Evolutionary conservation across 352 stramenopile genomes (phyloP), one percentile per base, ranked within the genome.

Genomic region (Paralagenidium karlingii): DNA sequence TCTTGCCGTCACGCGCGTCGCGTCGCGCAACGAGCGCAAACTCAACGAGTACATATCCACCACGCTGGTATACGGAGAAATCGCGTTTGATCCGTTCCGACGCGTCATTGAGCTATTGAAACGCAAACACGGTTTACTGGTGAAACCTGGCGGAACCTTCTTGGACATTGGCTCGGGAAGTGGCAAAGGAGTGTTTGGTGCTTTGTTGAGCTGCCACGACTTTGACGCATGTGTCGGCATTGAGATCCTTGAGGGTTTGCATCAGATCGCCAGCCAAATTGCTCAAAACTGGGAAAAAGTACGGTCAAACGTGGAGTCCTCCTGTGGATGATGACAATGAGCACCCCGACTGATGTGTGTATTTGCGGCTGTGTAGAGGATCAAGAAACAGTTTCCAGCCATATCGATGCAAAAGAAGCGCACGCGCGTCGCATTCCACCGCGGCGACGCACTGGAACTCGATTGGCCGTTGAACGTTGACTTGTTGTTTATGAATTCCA

Each of bases 401-500:
- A n/a, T n/a, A n/a, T 67, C 60, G 7, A 51, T 66, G 34, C 64
- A 82, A 47, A 83, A 86, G 55, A 80, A 74, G 40, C 64, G 73
- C 12, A 83, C 53, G 38, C 60, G 69, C 3, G 66, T 94, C 27
- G 46, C 63, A 8, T 91, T 96, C 45, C 50, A 63, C 1, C 62
- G 67, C 15, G 78, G 62, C 19, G 82, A 96, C 43, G 69, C 68
- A 0, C 51, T 83, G 16, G 56, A 51, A 1, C 37, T 73, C 12
- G 82, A 96, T 42, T 94, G 79, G 69, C 63, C 73, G 0, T 15
- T 30, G 18, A 64, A 47, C 19, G 55, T 67, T 8, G 74, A 84
- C 30, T 27, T 96, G 2, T 50, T 92, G 1, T 96, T 96, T 46
- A 59, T 87, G 31, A 96, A 96, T 50, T 92, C 77, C 32, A 96